Percentiles rank a stretch among this genome's conserved stretches.
Conservation (phyloP, 148 eudicot species). For the Heliosperma pusillum region DNA sequence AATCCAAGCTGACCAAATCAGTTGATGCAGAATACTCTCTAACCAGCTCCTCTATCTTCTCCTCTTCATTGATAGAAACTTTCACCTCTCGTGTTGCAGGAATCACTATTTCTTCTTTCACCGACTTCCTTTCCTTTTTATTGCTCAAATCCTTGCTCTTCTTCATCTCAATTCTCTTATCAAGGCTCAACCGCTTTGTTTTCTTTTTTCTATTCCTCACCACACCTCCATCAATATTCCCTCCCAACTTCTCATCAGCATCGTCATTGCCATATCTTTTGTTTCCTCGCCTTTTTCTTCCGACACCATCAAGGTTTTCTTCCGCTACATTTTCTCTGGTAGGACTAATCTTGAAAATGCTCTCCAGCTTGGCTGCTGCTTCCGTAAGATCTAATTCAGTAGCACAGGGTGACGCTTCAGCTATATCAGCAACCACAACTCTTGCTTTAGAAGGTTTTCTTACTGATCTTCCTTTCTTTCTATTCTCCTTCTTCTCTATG, state of each 20-base stretch:
- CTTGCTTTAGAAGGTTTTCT: constrained; percentile 42
- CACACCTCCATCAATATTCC: constrained; percentile 25
- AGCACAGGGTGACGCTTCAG: constrained; percentile 42
- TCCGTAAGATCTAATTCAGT: constrained; percentile 68
- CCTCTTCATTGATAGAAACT: constrained; percentile 40
- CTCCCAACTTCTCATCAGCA: constrained; percentile 34
- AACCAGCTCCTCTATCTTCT: constrained; percentile 57
- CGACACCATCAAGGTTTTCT: constrained; percentile 30
- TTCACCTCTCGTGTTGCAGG: constrained; percentile 30
- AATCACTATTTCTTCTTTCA: constrained; percentile 39
- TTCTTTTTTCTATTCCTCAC: constrained; percentile 54
- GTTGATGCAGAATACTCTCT: constrained; percentile 69
- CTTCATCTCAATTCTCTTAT: constrained; percentile 66
- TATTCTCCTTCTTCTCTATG: constrained; percentile 49
- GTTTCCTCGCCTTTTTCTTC: constrained; percentile 33
- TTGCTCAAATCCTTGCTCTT: constrained; percentile 45
- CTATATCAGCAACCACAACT: constrained; percentile 41
- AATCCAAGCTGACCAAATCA: constrained; percentile 74
- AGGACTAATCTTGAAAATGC: constrained; percentile 65
- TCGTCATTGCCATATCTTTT: constrained; percentile 36
- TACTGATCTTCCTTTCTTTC: constrained; percentile 46
- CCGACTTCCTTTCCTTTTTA: constrained; percentile 36
- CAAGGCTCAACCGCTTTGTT: constrained; percentile 60
- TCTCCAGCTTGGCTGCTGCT: constrained; percentile 88
- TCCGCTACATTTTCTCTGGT: constrained; percentile 27